Evolutionary conservation across 192 early-diverging fungal genomes (phyloP).

Genomic region (Podochytrium sp.): DNA sequence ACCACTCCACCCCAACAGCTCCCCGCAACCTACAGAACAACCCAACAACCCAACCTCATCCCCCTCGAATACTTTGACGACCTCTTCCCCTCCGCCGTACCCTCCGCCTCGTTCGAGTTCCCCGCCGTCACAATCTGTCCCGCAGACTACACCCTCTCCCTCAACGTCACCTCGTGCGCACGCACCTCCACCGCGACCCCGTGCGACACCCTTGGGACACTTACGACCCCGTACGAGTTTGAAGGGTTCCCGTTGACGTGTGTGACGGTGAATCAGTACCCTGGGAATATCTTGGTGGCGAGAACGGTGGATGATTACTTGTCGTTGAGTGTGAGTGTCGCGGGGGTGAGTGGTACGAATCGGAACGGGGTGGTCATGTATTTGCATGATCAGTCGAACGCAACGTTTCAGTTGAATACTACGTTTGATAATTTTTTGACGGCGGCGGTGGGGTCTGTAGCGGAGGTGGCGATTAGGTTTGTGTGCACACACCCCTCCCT

Average conservation of each 20-base stretch:
- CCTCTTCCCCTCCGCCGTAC: conserved; percentile 45
- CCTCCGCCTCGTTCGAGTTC: conserved; percentile 49
- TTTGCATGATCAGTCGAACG: conserved; percentile 34
- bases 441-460: conserved; percentile 34
- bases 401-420: conserved; percentile 2
- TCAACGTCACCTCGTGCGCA: conserved; percentile 28
- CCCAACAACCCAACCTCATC: conserved; percentile 37
- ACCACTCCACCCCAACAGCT: conserved; percentile 37
- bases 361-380: conserved; percentile 36
- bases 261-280: conserved; percentile 40
- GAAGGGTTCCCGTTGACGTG: conserved; percentile 39
- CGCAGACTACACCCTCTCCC: conserved; percentile 15
- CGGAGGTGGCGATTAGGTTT: conserved; percentile 41
- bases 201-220: conserved; percentile 31
- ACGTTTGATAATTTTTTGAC: conserved; percentile 47
- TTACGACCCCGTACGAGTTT: conserved; percentile 18
- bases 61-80: conserved; percentile 40
- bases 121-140: conserved; percentile 53
- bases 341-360: conserved; percentile 16
- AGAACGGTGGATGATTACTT: conserved; percentile 34
- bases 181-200: conserved; percentile 12
- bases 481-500: too few relatives aligned
- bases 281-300: conserved; percentile 32
- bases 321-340: conserved; percentile 21
- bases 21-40: conserved; percentile 52